These are phyloP conservation scores for Euphorbia schlechtendalii DNA, from an alignment of 441 rosid species.

Conservation along the genomic window DNA sequence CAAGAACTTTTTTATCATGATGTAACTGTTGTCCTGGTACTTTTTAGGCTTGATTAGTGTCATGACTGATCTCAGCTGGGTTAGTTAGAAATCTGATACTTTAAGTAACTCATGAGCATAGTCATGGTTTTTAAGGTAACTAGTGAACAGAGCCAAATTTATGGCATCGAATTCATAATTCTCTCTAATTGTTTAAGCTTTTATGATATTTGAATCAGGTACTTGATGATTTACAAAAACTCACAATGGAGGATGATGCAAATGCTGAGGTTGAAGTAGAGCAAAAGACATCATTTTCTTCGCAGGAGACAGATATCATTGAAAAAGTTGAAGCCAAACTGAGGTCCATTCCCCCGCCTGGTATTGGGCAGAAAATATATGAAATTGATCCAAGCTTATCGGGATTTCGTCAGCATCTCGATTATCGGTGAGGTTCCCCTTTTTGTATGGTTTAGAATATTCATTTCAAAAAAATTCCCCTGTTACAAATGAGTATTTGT, in stretches of 20 bases:
- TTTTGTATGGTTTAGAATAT: not conserved
- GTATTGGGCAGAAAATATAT: constrained; percentile 69
- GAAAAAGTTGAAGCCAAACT: constrained; percentile 31
- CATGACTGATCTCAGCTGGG: not conserved
- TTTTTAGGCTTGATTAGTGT: not conserved
- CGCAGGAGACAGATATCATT: constrained; percentile 22
- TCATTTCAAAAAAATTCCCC: not conserved
- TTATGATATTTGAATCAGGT: constrained; percentile 30
- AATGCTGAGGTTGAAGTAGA: constrained; percentile 32
- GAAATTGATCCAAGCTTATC: constrained; percentile 72
- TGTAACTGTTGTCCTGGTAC: not conserved
- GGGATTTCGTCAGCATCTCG: constrained; percentile 61
- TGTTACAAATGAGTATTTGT: not conserved
- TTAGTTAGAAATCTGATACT: not conserved
- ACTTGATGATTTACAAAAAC: constrained; percentile 24
- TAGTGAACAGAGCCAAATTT: constrained; percentile 9
- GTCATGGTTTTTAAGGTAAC: not conserved
- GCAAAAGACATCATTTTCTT: constrained; percentile 26
- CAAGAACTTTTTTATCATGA: not conserved
- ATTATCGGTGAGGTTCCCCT: constrained; percentile 61
- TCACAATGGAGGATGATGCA: constrained; percentile 39
- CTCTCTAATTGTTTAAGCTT: not conserved
- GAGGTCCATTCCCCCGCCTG: constrained; percentile 62
- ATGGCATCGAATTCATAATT: constrained; percentile 2
- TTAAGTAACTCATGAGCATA: not conserved